Evolutionary conservation across 2,329 filamentous ascomycete species (phyloP).

Genomic region (Podosphaera xanthii): DNA sequence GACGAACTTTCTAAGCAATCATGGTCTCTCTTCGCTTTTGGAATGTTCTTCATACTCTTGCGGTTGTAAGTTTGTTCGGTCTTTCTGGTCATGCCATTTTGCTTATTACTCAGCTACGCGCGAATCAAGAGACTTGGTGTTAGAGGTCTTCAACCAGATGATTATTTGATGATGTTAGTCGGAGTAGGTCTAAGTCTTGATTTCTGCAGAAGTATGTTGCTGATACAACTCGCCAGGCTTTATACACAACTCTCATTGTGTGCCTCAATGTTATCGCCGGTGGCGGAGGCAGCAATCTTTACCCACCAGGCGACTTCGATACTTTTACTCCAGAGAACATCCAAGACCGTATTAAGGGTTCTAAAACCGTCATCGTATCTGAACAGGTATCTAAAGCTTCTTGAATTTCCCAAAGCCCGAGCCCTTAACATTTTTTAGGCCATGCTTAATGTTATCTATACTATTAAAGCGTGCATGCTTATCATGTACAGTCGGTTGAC

Average conservation of each 20-base stretch:
- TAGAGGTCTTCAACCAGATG: constrained; percentile 7
- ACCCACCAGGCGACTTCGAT: constrained; percentile 17
- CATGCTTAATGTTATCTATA: constrained; percentile 29
- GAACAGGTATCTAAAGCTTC: constrained; percentile 23
- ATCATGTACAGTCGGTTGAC: constrained; percentile 33
- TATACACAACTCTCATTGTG: constrained; percentile 21
- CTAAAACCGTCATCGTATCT: constrained; percentile 37
- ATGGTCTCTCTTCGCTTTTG: constrained; percentile 9
- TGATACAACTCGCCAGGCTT: constrained; percentile 5
- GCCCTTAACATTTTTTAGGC: constrained; percentile 4
- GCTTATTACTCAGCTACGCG: constrained; percentile 5
- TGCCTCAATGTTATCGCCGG: constrained; percentile 20
- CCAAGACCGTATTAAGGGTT: constrained; percentile 24
- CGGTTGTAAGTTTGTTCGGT: constrained; percentile 4
- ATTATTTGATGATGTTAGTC: constrained; percentile 9
- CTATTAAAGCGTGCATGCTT: constrained; percentile 30
- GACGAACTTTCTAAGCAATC: constrained; percentile 6
- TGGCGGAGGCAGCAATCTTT: constrained; percentile 22
- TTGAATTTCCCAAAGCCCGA: constrained; percentile 16
- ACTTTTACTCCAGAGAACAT: constrained; percentile 19
- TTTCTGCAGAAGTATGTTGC: too few species aligned
- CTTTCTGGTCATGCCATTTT: neutral
- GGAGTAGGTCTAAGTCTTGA: constrained; percentile 3
- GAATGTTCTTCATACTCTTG: constrained; percentile 8
- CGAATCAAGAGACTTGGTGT: constrained; percentile 8